Evolutionary conservation across 176 grass and related monocot genomes (phyloP), one percentile per base, ranked within the genome.

Genomic region (Carex myosuroides): DNA sequence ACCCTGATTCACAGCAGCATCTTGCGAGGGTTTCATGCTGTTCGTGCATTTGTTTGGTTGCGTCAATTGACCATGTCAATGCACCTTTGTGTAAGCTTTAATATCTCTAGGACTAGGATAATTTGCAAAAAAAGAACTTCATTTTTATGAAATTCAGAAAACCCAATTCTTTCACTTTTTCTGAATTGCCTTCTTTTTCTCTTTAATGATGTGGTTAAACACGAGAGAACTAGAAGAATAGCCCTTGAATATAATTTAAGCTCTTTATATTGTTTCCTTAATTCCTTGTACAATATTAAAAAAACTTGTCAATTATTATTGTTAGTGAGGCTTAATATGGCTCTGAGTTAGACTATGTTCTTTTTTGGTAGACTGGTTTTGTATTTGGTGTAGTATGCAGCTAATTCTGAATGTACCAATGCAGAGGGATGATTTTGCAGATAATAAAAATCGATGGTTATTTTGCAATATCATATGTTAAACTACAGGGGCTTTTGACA

Each of bases 21-120:
- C 92, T 95, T 83, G 91, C 95, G 24, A 89, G 79, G 77, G 30
- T 98, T 85, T 87, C 95, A 76, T 95, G 89, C 77, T 95, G 90
- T 85, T 92, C 89, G 60, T 90, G 84, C 50, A 59, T 98, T 10
- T 70, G 18, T 89, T 60, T 95, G 48, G 86, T 98, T 63, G 89
- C 95, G 63, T 98, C 92, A 54, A 84, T 91, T 48, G 95, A 98
- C 67, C 89, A 98, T 90, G 95, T 92, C 59, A 98, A 98, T 90
- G 89, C 91, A 81, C 88, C 89, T 86, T 85, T 95, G 84, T 88
- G 95, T 95, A 98, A 90, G 95, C 87, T 86, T 26, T 55, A 79
- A 8, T 79, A 85, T 52, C 9, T 73, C 48, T 86, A 74, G 30
- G 4, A 73, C 55, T 84, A 42, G 13, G 33, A 18, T 46, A 21